A percentile compares a stretch with the other conserved stretches of the same genome.
These are phyloP conservation scores for Aspergillus sp. DNA, from an alignment of 2,329 filamentous ascomycete species.

Conservation along the genomic window DNA sequence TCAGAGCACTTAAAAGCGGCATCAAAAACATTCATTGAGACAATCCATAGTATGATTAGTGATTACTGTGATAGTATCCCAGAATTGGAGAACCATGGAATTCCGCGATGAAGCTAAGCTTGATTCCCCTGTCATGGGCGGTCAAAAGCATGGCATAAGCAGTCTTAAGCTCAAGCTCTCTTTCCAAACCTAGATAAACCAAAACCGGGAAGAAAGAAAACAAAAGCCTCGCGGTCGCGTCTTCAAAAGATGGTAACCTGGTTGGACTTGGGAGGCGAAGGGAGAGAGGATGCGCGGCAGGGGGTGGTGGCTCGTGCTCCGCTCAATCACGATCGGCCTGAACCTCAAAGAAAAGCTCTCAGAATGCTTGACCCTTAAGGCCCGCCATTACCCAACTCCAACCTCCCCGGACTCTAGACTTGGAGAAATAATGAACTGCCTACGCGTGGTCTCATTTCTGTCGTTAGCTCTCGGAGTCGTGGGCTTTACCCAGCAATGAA, in stretches of 20 bases:
- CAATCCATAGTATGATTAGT: too few relatives aligned
- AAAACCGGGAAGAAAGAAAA: background rate
- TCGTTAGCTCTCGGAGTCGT: slow-evolving; percentile 14
- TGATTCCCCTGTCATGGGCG: background rate
- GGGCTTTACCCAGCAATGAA: slow-evolving; percentile 19
- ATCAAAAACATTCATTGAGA: too few relatives aligned
- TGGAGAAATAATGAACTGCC: slow-evolving; percentile 24
- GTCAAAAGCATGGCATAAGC: background rate
- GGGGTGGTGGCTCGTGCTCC: slow-evolving; percentile 5
- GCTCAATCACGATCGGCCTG: slow-evolving; percentile 1
- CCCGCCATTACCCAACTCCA: slow-evolving; percentile 4
- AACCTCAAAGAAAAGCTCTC: slow-evolving; percentile 8
- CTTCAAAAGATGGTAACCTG: background rate
- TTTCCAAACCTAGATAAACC: background rate
- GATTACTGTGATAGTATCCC: too few relatives aligned
- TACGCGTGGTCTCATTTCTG: slow-evolving; percentile 10
- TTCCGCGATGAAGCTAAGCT: too few relatives aligned
- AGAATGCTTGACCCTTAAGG: background rate
- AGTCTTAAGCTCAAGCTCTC: background rate
- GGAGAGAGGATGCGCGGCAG: background rate
- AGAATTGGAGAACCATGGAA: background rate
- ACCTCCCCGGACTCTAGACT: slow-evolving; percentile 4
- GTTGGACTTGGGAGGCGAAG: background rate
- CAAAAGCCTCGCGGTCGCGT: background rate
- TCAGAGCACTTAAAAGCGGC: too few relatives aligned